These are phyloP conservation scores for Farysia itapuensis DNA, from an alignment of 1,284 basidiomycete genomes.

Conservation along the genomic window DNA sequence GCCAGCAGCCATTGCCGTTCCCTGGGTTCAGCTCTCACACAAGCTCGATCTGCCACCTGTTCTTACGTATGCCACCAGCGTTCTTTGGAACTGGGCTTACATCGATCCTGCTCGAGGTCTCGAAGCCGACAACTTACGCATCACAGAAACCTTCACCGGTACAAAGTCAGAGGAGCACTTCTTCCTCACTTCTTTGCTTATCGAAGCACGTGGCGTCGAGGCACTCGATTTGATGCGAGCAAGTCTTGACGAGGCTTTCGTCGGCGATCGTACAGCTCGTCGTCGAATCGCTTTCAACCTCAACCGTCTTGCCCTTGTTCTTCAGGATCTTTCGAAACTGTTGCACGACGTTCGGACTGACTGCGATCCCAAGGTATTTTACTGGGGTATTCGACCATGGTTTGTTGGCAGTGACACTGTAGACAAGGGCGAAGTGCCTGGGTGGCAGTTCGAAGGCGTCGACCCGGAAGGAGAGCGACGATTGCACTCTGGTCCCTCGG, in stretches of 20 bases:
- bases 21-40: constrained; percentile 69
- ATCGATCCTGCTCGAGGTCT: constrained; percentile 52
- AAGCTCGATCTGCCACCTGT: constrained; percentile 83
- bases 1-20: constrained; percentile 74
- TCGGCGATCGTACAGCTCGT: constrained; percentile 76
- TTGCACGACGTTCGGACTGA: constrained; percentile 67
- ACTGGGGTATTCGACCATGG: constrained; percentile 85
- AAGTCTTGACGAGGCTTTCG: constrained; percentile 88
- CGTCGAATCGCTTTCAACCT: constrained; percentile 66
- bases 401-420: constrained; percentile 78
- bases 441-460: constrained; percentile 81
- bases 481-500: constrained; percentile 76
- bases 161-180: constrained; percentile 85
- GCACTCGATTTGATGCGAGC: constrained; percentile 82
- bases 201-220: constrained; percentile 84
- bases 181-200: constrained; percentile 83
- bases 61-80: constrained; percentile 88
- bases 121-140: constrained; percentile 54
- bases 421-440: constrained; percentile 55
- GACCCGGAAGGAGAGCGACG: constrained; percentile 62
- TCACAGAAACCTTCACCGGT: constrained; percentile 75
- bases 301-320: constrained; percentile 68
- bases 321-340: constrained; percentile 62
- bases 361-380: constrained; percentile 80
- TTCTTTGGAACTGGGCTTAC: constrained; percentile 83